Percentiles rank a stretch among this genome's conserved stretches.
These are phyloP conservation scores for Selaginella tamariscina DNA, from an alignment of 75 land plant species.

Conservation along the genomic window DNA sequence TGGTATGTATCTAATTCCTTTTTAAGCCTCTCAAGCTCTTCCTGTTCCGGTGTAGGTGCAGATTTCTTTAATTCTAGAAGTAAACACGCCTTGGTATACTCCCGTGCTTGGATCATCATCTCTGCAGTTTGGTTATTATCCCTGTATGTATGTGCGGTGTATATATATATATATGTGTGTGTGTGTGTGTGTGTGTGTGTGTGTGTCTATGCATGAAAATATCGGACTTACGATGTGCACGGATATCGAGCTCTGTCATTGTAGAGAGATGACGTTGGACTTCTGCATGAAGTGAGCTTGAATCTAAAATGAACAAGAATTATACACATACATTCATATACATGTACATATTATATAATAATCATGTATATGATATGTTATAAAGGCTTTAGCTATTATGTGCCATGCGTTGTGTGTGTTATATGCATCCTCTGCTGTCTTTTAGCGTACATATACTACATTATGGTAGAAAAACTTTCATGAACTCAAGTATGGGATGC, in stretches of 20 bases:
- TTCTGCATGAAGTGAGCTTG: constrained; percentile 85
- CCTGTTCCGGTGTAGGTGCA: constrained; percentile 40
- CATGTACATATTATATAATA: neutral
- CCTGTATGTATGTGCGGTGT: too few species aligned
- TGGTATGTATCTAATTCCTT: constrained; percentile 72
- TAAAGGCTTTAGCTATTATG: neutral
- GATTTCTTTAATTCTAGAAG: constrained; percentile 42
- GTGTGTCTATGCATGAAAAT: too few species aligned
- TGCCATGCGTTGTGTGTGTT: neutral
- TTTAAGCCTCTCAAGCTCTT: constrained; percentile 60
- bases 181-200: too few species aligned
- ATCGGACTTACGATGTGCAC: constrained; percentile 50
- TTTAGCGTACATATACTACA: too few species aligned
- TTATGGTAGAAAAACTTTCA: too few species aligned
- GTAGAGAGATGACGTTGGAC: constrained; percentile 80
- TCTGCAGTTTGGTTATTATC: too few species aligned
- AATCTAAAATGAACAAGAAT: constrained; percentile 33
- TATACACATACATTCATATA: neutral
- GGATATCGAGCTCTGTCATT: constrained; percentile 82
- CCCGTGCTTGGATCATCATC: constrained; percentile 61
- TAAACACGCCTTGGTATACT: constrained; percentile 60
- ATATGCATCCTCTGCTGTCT: neutral
- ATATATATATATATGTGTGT: too few species aligned
- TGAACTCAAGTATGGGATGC: too few species aligned
- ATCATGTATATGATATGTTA: neutral